Percentiles rank a stretch among this genome's conserved stretches.
Evolutionary conservation across 2,329 filamentous ascomycete species (phyloP).

Genomic region (Rugonectria rugulosa): DNA sequence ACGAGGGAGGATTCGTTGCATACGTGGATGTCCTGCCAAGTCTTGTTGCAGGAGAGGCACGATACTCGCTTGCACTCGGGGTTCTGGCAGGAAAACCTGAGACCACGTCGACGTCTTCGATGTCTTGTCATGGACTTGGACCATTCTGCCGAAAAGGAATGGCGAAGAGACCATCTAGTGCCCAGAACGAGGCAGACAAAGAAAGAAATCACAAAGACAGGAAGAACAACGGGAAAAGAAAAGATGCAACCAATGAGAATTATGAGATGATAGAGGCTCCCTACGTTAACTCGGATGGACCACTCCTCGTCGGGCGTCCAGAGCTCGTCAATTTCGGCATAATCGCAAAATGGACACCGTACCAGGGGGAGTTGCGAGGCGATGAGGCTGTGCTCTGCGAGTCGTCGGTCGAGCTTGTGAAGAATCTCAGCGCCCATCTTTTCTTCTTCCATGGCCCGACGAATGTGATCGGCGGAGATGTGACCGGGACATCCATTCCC

Average conservation of each 20-base stretch:
- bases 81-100: constrained; percentile 79
- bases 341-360: constrained; percentile 89
- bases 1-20: constrained; percentile 87
- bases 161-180: constrained; percentile 52
- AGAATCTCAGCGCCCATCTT: constrained; percentile 76
- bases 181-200: constrained; percentile 54
- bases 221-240: constrained; percentile 63
- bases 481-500: constrained; percentile 75
- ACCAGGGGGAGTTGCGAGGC: constrained; percentile 78
- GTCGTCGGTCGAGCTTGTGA: constrained; percentile 77
- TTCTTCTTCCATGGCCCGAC: constrained; percentile 74
- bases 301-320: constrained; percentile 67
- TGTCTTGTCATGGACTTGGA: constrained; percentile 70
- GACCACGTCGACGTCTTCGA: constrained; percentile 73
- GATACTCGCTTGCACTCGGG: constrained; percentile 73
- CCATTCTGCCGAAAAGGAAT: constrained; percentile 56
- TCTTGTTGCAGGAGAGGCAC: constrained; percentile 82
- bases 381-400: constrained; percentile 78
- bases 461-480: constrained; percentile 73
- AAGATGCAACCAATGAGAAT: constrained; percentile 62
- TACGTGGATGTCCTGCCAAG: constrained; percentile 87
- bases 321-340: constrained; percentile 85
- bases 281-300: constrained; percentile 63
- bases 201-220: constrained; percentile 57
- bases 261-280: constrained; percentile 55